Evolutionary conservation across 306 rosid genomes (phyloP).

Genomic region (Hippophae rhamnoides): DNA sequence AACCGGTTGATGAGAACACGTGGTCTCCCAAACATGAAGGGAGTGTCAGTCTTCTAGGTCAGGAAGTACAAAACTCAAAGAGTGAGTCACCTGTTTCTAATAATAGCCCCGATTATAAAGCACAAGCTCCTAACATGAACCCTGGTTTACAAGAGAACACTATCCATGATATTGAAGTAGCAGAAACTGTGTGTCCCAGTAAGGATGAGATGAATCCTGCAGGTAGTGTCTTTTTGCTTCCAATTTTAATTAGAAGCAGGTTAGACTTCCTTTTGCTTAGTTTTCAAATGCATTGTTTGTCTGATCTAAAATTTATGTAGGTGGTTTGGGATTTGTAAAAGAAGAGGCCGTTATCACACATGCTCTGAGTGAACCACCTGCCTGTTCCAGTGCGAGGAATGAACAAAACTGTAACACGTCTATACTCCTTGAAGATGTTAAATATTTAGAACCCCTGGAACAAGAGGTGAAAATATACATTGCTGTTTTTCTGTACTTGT

Average conservation of each 20-base stretch:
- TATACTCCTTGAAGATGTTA: conserved; percentile 25
- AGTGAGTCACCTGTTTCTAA: conserved; percentile 23
- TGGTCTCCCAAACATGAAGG: conserved; percentile 32
- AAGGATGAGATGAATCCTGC: conserved; percentile 36
- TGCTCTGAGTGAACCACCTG: conserved; percentile 31
- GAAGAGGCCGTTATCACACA: conserved; percentile 33
- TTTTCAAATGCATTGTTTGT: conserved; percentile 13
- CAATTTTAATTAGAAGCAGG: conserved; percentile 7
- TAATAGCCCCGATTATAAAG: conserved; percentile 28
- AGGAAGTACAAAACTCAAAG: conserved; percentile 27
- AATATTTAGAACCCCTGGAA: conserved; percentile 28
- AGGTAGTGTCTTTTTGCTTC: conserved; percentile 40
- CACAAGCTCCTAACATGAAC: conserved; percentile 32
- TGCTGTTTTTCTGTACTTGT: conserved; percentile 8
- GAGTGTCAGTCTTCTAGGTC: conserved; percentile 22
- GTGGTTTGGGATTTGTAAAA: conserved; percentile 28
- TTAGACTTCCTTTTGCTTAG: not conserved
- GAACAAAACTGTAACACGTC: conserved; percentile 25
- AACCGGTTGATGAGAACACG: conserved; percentile 23
- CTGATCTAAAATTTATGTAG: conserved; percentile 32
- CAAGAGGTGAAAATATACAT: conserved; percentile 30
- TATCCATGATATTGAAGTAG: conserved; percentile 22
- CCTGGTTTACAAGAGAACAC: conserved; percentile 21
- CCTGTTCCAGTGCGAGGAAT: conserved; percentile 1
- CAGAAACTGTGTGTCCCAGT: conserved; percentile 22